Conservation (phyloP, 106 monocot species). For the Alisma plantagoaquatica region DNA sequence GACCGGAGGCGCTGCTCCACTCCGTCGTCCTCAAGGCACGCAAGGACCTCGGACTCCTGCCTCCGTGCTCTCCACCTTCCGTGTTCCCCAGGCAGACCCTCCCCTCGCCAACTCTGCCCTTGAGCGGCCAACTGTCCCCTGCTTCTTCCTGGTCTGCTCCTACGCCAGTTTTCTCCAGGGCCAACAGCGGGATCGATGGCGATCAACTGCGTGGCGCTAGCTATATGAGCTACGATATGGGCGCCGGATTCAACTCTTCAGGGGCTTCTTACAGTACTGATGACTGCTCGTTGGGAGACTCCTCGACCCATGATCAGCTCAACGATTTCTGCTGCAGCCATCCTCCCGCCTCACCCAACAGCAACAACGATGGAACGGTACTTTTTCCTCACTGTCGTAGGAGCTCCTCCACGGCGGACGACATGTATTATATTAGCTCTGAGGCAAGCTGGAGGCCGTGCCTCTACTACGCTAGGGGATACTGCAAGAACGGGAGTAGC, state of each 20-base stretch:
- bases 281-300: slow-evolving; percentile 39
- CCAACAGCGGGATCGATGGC: slow-evolving; percentile 17
- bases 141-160: slow-evolving; percentile 36
- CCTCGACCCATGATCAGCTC: slow-evolving; percentile 60
- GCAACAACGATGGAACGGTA: slow-evolving; percentile 10
- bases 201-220: too few species aligned
- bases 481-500: slow-evolving; percentile 78
- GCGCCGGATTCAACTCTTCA: too few species aligned
- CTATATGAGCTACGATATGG: too few species aligned
- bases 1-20: slow-evolving; percentile 75
- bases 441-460: slow-evolving; percentile 71
- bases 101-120: slow-evolving; percentile 1
- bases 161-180: slow-evolving; percentile 28
- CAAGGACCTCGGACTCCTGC: slow-evolving; percentile 64
- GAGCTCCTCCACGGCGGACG: slow-evolving; percentile 44
- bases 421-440: slow-evolving; percentile 38
- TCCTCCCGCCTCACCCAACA: slow-evolving; percentile 22
- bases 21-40: slow-evolving; percentile 61
- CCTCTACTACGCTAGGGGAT: slow-evolving; percentile 79
- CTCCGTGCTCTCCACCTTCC: slow-evolving; percentile 21
- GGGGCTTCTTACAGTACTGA: slow-evolving; percentile 15
- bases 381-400: slow-evolving; percentile 31
- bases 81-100: slow-evolving; percentile 30
- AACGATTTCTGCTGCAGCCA: slow-evolving; percentile 17
- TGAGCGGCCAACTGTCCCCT: slow-evolving; percentile 22